Conservation (phyloP, 208 protist species). For the Borovskyia barvae region DNA sequence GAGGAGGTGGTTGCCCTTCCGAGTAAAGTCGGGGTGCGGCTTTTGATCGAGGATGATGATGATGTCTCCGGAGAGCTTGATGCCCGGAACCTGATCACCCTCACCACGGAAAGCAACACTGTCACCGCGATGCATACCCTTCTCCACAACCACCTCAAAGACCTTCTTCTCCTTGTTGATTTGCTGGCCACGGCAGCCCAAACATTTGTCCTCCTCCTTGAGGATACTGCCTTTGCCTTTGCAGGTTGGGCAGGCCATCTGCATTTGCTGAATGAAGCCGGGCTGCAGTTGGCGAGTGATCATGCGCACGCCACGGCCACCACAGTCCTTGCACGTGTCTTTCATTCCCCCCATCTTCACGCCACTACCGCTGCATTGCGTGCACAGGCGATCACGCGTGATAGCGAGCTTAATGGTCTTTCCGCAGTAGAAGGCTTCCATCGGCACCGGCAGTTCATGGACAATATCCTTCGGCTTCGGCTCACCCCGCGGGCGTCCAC, state of each 20-base stretch:
- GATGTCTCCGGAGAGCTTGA: constrained; percentile 95
- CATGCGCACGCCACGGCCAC: constrained; percentile 92
- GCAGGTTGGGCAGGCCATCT: constrained; percentile 93
- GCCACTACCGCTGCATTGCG: constrained; percentile 82
- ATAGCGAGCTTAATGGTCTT: constrained; percentile 96
- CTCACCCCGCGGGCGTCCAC: constrained; percentile 77
- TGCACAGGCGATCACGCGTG: constrained; percentile 89
- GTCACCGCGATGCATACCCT: constrained; percentile 96
- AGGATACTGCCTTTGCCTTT: constrained; percentile 91
- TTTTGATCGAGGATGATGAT: constrained; percentile 97
- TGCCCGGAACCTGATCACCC: constrained; percentile 94
- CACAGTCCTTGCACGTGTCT: constrained; percentile 92
- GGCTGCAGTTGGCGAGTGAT: constrained; percentile 93
- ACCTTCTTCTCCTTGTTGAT: constrained; percentile 95
- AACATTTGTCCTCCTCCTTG: constrained; percentile 94
- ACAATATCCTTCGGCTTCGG: constrained; percentile 96
- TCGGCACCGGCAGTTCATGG: constrained; percentile 90
- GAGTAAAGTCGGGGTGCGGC: constrained; percentile 91
- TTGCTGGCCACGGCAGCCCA: constrained; percentile 94
- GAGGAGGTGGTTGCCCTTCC: constrained; percentile 95
- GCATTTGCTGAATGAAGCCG: constrained; percentile 97
- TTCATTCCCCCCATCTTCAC: constrained; percentile 66
- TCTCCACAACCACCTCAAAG: constrained; percentile 97
- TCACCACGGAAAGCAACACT: constrained; percentile 96
- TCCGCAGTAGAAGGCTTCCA: constrained; percentile 98